Conservation (phyloP, 1,284 basidiomycete genomes). For the Schizophyllum commune region DNA sequence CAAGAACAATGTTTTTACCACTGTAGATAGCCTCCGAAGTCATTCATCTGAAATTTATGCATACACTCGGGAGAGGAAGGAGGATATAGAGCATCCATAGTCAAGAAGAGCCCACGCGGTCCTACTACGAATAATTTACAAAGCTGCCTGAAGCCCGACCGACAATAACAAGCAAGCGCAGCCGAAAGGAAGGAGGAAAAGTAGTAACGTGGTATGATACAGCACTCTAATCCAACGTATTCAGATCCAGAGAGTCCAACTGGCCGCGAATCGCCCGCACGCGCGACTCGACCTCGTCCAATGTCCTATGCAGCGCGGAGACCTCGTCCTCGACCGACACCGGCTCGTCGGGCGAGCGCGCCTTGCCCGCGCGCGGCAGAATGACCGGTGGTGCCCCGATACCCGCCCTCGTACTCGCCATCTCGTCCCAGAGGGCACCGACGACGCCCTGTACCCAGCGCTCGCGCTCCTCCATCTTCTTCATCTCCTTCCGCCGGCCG, state of each 20-base stretch:
- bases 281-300: not conserved
- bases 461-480: constrained; percentile 57
- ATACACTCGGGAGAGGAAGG: too few species aligned
- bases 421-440: constrained; percentile 61
- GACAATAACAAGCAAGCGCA: not conserved
- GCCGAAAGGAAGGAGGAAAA: not conserved
- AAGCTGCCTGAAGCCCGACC: too few species aligned
- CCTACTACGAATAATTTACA: too few species aligned
- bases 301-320: not conserved
- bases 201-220: not conserved
- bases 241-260: not conserved
- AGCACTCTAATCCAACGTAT: not conserved
- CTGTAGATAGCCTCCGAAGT: not conserved
- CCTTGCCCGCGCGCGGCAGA: not conserved
- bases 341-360: constrained; percentile 9
- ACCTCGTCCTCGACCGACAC: constrained; percentile 9
- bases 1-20: not conserved
- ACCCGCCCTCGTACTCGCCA: constrained; percentile 23
- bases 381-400: not conserved
- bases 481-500: constrained; percentile 46
- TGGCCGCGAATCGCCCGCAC: not conserved
- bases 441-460: constrained; percentile 67
- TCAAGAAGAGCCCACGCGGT: too few species aligned
- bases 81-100: too few species aligned
- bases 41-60: not conserved